Conservation (phyloP, 2,329 filamentous ascomycete genomes). For the Exserohilum rostratum region DNA sequence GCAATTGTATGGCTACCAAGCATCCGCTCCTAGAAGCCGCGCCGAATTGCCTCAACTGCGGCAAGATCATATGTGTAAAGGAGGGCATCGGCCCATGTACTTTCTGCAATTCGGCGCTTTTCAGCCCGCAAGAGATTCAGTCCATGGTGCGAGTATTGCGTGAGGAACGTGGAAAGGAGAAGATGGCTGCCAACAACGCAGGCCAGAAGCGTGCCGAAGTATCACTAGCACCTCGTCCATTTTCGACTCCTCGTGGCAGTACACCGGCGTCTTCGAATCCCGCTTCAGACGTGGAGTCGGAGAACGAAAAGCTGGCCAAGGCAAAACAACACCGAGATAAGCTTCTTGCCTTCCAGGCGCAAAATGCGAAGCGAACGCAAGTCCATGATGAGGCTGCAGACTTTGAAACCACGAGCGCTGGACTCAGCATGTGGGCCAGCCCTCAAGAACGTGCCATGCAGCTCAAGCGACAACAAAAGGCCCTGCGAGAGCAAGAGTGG, state of each 20-base stretch:
- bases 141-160: conserved; percentile 83
- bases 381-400: conserved; percentile 86
- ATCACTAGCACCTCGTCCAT: conserved; percentile 65
- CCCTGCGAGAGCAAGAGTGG: conserved; percentile 86
- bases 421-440: conserved; percentile 79
- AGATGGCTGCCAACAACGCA: conserved; percentile 79
- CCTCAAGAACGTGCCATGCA: conserved; percentile 82
- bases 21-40: conserved; percentile 90
- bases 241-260: conserved; percentile 52
- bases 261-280: conserved; percentile 45
- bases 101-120: conserved; percentile 77
- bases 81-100: conserved; percentile 95
- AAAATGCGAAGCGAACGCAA: conserved; percentile 82
- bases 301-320: conserved; percentile 67
- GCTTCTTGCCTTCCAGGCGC: conserved; percentile 79
- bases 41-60: conserved; percentile 89
- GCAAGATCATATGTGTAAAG: conserved; percentile 93
- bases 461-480: conserved; percentile 82
- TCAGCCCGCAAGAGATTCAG: conserved; percentile 76
- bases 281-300: conserved; percentile 50
- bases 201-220: conserved; percentile 71
- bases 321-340: conserved; percentile 81
- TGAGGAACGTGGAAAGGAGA: conserved; percentile 85
- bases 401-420: conserved; percentile 66
- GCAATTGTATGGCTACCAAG: conserved; percentile 84